Evolutionary conservation across 306 rosid genomes (phyloP).

Genomic region (Rosa persica): DNA sequence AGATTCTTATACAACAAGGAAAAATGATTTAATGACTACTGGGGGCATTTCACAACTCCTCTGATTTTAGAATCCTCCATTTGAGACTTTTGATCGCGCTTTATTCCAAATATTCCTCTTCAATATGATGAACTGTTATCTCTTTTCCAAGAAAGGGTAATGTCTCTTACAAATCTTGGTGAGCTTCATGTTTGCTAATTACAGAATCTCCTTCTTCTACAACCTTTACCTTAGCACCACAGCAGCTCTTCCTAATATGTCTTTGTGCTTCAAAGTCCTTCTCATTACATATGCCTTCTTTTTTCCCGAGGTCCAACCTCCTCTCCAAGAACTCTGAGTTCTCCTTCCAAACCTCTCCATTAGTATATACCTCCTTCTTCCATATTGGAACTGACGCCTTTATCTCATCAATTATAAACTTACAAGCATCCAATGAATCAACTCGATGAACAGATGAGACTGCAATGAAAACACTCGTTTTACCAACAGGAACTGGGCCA

Average conservation of each 20-base stretch:
- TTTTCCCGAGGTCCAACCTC: constrained; percentile 52
- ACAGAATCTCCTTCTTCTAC: constrained; percentile 36
- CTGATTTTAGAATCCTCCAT: neutral
- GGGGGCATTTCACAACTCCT: neutral
- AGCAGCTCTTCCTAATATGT: constrained; percentile 45
- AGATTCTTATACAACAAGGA: neutral
- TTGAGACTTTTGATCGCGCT: neutral
- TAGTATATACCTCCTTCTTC: constrained; percentile 87
- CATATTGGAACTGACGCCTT: constrained; percentile 92
- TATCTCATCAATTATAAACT: constrained; percentile 73
- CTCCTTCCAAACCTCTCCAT: constrained; percentile 98
- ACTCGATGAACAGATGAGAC: constrained; percentile 73
- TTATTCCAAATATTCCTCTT: neutral
- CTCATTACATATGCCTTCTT: constrained; percentile 30
- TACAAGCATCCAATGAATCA: constrained; percentile 81
- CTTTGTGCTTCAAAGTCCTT: constrained; percentile 26
- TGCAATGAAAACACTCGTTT: constrained; percentile 70
- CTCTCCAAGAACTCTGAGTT: constrained; percentile 78
- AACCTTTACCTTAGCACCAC: constrained; percentile 58
- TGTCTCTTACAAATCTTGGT: neutral
- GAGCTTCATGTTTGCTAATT: constrained; percentile 2
- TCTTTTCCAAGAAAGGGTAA: neutral
- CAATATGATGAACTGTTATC: neutral
- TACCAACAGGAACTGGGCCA: constrained; percentile 78
- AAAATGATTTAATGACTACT: neutral